Percentiles rank a stretch among this genome's conserved stretches.
Evolutionary conservation across 2,329 filamentous ascomycete genomes (phyloP).

Genomic region (Alternaria postmessia): DNA sequence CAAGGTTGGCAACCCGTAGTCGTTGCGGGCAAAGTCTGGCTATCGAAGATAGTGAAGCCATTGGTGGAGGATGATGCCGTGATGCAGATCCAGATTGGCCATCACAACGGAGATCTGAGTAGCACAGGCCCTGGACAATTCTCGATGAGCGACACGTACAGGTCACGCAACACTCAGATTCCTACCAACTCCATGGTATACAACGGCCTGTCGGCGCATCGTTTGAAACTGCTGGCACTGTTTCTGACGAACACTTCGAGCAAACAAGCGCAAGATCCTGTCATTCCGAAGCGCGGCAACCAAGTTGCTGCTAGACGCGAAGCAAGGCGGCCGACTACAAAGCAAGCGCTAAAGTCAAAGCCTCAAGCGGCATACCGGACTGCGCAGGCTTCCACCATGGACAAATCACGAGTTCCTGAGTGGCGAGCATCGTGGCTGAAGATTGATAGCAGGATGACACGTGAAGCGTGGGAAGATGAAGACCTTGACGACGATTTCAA

Average conservation of each 20-base stretch:
- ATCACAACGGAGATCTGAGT: neutral
- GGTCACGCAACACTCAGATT: neutral
- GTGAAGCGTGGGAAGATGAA: neutral
- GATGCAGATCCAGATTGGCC: neutral
- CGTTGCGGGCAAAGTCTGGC: slow-evolving; percentile 5
- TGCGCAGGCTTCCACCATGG: neutral
- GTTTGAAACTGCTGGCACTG: neutral
- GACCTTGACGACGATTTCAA: neutral
- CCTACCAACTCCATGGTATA: fast-evolving
- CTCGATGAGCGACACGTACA: neutral
- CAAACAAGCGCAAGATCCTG: neutral
- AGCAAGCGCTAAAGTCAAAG: neutral
- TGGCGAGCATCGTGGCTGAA: neutral
- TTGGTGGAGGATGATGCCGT: slow-evolving; percentile 16
- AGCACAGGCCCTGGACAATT: neutral
- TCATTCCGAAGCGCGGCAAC: neutral
- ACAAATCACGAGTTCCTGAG: neutral
- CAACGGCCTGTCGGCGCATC: neutral
- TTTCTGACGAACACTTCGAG: neutral
- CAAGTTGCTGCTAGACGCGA: neutral
- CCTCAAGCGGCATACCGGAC: neutral
- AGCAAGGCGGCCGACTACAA: neutral
- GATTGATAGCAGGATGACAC: neutral
- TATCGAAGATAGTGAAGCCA: slow-evolving; percentile 11
- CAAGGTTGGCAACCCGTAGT: neutral